Percentiles rank a stretch among this genome's conserved stretches.
phyloP scores from a whole-genome alignment of 805 yeast species.

The Candida oleophila region DNA sequence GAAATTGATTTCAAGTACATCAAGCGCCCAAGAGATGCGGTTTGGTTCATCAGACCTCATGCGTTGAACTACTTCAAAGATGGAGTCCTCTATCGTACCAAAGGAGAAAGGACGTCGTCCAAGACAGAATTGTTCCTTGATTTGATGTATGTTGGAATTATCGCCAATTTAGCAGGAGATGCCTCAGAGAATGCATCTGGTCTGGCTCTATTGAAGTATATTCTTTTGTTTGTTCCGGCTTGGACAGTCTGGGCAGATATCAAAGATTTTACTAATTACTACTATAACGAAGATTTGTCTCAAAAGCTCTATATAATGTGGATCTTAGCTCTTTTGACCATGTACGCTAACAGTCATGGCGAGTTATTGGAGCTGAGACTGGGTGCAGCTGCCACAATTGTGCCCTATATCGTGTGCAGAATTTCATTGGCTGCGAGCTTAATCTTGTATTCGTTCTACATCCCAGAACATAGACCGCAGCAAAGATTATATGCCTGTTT shows the following conservation, averaged over 20 bases:
- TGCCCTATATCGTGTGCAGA: constrained; percentile 49
- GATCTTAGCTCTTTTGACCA: constrained; percentile 48
- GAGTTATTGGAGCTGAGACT: constrained; percentile 32
- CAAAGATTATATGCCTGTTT: constrained; percentile 37
- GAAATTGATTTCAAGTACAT: constrained; percentile 48
- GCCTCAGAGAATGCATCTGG: constrained; percentile 54
- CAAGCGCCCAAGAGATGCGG: constrained; percentile 35
- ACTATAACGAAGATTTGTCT: constrained; percentile 57
- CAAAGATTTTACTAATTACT: constrained; percentile 62
- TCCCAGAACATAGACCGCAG: constrained; percentile 53
- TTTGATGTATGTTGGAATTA: constrained; percentile 62
- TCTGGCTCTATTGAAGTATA: constrained; percentile 43
- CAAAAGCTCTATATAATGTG: constrained; percentile 54
- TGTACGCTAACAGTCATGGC: constrained; percentile 50
- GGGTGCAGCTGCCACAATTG: constrained; percentile 45
- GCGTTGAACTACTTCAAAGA: constrained; percentile 62
- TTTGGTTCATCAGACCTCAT: constrained; percentile 50
- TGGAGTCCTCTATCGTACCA: constrained; percentile 55
- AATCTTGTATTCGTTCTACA: constrained; percentile 42
- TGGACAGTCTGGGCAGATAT: constrained; percentile 67
- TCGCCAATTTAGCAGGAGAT: constrained; percentile 54
- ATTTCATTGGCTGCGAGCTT: constrained; percentile 33
- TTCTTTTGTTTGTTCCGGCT: constrained; percentile 54
- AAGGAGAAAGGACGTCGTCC: constrained; percentile 51
- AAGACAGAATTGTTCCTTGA: constrained; percentile 61